phyloP scores from a whole-genome alignment of 2,329 filamentous ascomycete genomes.

The Calycina marina region DNA sequence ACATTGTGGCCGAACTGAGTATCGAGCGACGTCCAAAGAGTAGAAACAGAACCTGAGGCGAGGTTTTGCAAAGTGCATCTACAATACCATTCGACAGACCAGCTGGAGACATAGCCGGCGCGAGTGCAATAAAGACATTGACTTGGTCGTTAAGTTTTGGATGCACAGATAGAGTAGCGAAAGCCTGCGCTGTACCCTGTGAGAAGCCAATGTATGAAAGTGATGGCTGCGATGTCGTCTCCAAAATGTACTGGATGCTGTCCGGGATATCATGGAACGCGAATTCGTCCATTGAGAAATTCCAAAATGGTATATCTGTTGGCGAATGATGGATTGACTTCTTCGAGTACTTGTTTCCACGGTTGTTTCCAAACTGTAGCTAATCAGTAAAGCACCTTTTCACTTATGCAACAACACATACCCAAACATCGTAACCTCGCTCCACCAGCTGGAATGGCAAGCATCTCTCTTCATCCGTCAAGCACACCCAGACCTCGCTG shows the following conservation, averaged over 20 bases:
- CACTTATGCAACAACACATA: conserved; percentile 26
- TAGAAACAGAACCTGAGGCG: conserved; percentile 80
- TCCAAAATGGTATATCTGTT: conserved; percentile 70
- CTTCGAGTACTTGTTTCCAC: conserved; percentile 98
- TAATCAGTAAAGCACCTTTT: conserved; percentile 12
- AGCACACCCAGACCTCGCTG: conserved; percentile 93
- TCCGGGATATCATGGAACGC: conserved; percentile 96
- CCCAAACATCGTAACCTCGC: conserved; percentile 90
- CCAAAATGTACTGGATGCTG: conserved; percentile 81
- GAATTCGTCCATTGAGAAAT: conserved; percentile 97
- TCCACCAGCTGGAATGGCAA: conserved; percentile 83
- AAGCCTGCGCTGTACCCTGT: conserved; percentile 92
- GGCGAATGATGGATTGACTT: conserved; percentile 71
- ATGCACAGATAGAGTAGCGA: conserved; percentile 84
- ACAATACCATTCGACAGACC: conserved; percentile 83
- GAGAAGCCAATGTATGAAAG: conserved; percentile 96
- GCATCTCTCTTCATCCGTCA: conserved; percentile 74
- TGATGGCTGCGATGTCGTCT: conserved; percentile 66
- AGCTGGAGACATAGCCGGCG: conserved; percentile 90
- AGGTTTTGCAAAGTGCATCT: conserved; percentile 84
- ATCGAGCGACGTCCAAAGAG: conserved; percentile 87
- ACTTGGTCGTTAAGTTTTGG: conserved; percentile 84
- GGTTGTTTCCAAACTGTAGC: conserved; percentile 75
- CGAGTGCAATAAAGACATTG: conserved; percentile 90
- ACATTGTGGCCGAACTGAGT: conserved; percentile 86